A percentile compares a stretch with the other conserved stretches of the same genome.
Evolutionary conservation across 2,329 filamentous ascomycete genomes (phyloP).

Genomic region (Gnomoniopsis sp.): DNA sequence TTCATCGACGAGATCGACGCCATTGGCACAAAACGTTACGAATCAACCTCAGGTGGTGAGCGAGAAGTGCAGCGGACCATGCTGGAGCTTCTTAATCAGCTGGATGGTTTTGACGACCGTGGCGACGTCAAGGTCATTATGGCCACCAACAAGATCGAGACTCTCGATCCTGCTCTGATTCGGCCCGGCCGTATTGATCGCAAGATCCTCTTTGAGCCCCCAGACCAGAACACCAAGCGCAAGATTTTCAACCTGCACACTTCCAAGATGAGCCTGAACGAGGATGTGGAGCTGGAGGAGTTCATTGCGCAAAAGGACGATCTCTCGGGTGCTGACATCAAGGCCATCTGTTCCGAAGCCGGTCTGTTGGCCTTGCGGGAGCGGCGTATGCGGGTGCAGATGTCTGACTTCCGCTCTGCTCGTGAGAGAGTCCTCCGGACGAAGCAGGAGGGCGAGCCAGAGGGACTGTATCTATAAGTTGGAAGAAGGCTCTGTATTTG

Average conservation of each 20-base stretch:
- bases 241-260: slow-evolving; percentile 99
- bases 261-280: slow-evolving; percentile 94
- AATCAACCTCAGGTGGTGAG: slow-evolving; percentile 94
- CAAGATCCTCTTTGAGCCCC: slow-evolving; percentile 78
- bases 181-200: slow-evolving; percentile 96
- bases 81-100: slow-evolving; percentile 96
- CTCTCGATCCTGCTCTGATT: slow-evolving; percentile 91
- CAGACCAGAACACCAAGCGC: slow-evolving; percentile 81
- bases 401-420: slow-evolving; percentile 94
- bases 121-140: slow-evolving; percentile 99
- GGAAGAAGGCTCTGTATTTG: background rate
- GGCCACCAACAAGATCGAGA: slow-evolving; percentile 99
- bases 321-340: slow-evolving; percentile 94
- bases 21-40: slow-evolving; percentile 98
- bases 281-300: slow-evolving; percentile 97
- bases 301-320: slow-evolving; percentile 99
- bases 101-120: slow-evolving; percentile 97
- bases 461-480: slow-evolving; percentile 91
- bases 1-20: slow-evolving; percentile 99
- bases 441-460: slow-evolving; percentile 97
- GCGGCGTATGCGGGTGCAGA: slow-evolving; percentile 95
- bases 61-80: slow-evolving; percentile 97
- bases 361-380: slow-evolving; percentile 92
- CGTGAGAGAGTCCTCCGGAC: slow-evolving; percentile 95
- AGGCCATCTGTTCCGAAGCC: slow-evolving; percentile 97